Percentiles rank a stretch among this genome's conserved stretches.
Evolutionary conservation across 2,329 filamentous ascomycete species (phyloP).

Genomic region (Aureobasidium namibiae): DNA sequence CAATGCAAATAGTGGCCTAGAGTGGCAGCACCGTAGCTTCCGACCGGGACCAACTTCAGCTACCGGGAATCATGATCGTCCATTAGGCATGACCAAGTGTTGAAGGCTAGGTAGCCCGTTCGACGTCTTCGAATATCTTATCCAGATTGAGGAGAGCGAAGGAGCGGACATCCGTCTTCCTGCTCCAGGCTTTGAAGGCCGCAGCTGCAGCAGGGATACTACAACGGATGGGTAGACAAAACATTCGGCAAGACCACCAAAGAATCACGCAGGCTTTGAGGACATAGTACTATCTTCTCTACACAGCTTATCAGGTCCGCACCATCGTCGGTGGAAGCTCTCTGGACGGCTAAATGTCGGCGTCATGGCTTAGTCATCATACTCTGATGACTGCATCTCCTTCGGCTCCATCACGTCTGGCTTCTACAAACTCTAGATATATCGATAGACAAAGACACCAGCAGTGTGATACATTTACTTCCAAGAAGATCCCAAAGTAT

Average conservation of each 20-base stretch:
- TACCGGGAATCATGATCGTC: constrained; percentile 5
- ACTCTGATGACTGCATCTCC: too few species aligned
- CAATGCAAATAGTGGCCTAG: not conserved
- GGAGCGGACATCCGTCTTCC: constrained; percentile 1
- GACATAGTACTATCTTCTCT: too few species aligned
- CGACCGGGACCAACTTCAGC: constrained; percentile 7
- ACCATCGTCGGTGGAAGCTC: too few species aligned
- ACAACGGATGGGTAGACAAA: not conserved
- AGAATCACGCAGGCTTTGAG: too few species aligned
- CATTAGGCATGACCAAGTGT: not conserved
- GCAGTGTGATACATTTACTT: too few species aligned
- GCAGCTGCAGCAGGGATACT: not conserved
- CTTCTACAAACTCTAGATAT: too few species aligned
- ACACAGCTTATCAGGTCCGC: too few species aligned
- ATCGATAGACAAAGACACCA: too few species aligned
- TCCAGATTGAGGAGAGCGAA: constrained; percentile 8
- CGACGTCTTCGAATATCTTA: not conserved
- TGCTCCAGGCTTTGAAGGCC: constrained; percentile 8
- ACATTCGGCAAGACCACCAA: not conserved
- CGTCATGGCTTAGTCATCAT: too few species aligned
- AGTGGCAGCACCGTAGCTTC: not conserved
- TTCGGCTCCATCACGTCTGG: too few species aligned
- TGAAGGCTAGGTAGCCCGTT: not conserved
- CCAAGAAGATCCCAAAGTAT: too few species aligned
- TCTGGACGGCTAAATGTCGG: too few species aligned